phyloP scores from a whole-genome alignment of 2,329 filamentous ascomycete species.

The Zymoseptoria pseudotritici region DNA sequence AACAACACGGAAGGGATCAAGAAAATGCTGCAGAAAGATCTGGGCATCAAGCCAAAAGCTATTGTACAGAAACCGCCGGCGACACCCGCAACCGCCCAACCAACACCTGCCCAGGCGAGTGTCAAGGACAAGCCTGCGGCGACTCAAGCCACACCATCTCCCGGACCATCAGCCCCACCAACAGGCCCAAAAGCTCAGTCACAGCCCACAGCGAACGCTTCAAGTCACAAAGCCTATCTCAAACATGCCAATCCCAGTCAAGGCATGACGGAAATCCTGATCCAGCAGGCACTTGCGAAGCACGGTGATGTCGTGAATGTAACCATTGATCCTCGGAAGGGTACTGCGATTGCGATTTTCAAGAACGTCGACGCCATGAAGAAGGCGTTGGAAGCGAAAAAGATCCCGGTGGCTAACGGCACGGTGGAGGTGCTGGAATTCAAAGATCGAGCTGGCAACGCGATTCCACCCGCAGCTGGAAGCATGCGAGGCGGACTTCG shows the following conservation, averaged over 20 bases:
- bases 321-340: conserved; percentile 91
- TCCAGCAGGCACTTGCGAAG: conserved; percentile 64
- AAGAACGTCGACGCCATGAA: conserved; percentile 61
- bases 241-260: conserved; percentile 70
- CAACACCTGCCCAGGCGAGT: conserved; percentile 21
- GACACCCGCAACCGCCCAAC: conserved; percentile 5
- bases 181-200: conserved; percentile 26
- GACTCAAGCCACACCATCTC: conserved; percentile 4
- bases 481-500: too few species aligned
- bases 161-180: conserved; percentile 22
- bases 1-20: conserved; percentile 30
- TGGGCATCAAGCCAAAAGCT: conserved; percentile 46
- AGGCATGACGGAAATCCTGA: conserved; percentile 75
- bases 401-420: conserved; percentile 73
- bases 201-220: conserved; percentile 29
- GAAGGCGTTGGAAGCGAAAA: conserved; percentile 75
- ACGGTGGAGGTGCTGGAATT: conserved; percentile 81
- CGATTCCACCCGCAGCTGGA: too few species aligned
- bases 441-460: too few species aligned
- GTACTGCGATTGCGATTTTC: conserved; percentile 91
- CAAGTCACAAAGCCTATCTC: conserved; percentile 43
- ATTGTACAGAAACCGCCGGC: conserved; percentile 5
- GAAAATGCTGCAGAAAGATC: conserved; percentile 55
- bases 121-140: conserved; percentile 30
- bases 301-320: conserved; percentile 73